Percentiles rank a stretch among this genome's conserved stretches.
Conservation (phyloP, 73 alveolate genomes). For the Paramecium octaurelia region DNA sequence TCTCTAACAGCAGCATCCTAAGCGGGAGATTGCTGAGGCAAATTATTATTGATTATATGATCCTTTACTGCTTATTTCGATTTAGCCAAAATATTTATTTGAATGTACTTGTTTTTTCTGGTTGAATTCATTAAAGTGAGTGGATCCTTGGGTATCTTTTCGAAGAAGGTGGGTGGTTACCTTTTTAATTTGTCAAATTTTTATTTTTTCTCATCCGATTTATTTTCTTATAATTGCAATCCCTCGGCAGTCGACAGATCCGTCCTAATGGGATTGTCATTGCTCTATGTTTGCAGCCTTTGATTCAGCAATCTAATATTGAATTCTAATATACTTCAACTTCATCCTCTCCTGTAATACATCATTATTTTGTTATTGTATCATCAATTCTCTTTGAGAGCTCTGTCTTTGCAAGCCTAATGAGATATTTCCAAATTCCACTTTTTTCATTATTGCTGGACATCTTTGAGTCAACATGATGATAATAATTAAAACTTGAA, state of each 20-base stretch:
- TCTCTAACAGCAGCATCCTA: constrained; percentile 51
- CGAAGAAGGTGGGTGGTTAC: constrained; percentile 26
- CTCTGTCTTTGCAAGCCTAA: not conserved
- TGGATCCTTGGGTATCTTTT: constrained; percentile 29
- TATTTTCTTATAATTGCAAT: not conserved
- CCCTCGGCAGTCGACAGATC: constrained; percentile 1
- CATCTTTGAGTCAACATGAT: not conserved
- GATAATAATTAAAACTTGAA: not conserved
- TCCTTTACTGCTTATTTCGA: constrained; percentile 14
- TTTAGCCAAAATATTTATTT: not conserved
- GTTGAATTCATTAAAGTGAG: constrained; percentile 21
- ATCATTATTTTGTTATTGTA: not conserved
- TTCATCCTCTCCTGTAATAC: not conserved
- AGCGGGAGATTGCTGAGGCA: not conserved
- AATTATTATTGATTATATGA: not conserved
- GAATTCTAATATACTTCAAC: not conserved
- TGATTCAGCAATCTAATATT: not conserved
- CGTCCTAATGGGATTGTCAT: not conserved
- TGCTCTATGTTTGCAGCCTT: not conserved
- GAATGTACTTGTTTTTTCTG: not conserved
- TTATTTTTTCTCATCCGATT: not conserved
- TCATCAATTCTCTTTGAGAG: not conserved
- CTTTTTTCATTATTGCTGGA: not conserved
- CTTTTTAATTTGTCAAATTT: constrained; percentile 16
- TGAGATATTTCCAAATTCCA: constrained; percentile 21